Base-by-base conservation (phyloP, 2,329 filamentous ascomycete species). In the Acarospora socialis region DNA sequence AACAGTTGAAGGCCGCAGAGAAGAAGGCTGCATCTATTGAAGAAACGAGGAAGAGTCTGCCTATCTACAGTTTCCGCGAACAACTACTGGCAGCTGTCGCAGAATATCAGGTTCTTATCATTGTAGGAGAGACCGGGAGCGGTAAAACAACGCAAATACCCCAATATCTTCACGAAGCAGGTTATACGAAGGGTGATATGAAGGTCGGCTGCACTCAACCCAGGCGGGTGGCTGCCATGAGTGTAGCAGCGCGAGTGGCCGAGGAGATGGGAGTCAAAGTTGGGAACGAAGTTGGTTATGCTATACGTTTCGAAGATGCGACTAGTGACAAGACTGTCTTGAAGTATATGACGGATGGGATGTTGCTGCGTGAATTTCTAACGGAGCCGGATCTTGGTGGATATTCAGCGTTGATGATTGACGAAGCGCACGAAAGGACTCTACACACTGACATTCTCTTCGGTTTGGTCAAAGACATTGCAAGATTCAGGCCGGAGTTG, bases 261-360 rank as follows among this genome's bases (percentile, higher is more conserved):
- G 86, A 95, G 34, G 90, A 98, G 52, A 81, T 92, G 61, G 84
- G 81, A 0, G 78, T 83, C 37, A 86, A 87, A 52, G 61, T 95
- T 7, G 90, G 90, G 1, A 80, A 82, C 40, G 83, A 94, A 49
- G 87, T 95, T 16, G 90, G 90, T 10, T 98, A 94, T 52, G 77
- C 78, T 0, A 92, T 98, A 45, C 80, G 90, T 39, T 98, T 95
- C 46, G 90, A 98, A 51, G 82, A 94, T 54, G 76, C 77, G 41
- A 92, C 84, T 0, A 82, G 74, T 50, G 83, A 92, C 47, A 92
- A 92, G 58, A 95, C 90, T 0, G 65, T 87, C 5, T 59, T 98
- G 33, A 92, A 93, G 55, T 95, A 93, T 56, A 87, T 92, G 80
- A 98, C 90, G 0, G 90, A 98, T 48, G 90, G 90, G 51, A 92